A percentile compares a stretch with the other conserved stretches of the same genome.
These are phyloP conservation scores for Pichia inconspicua DNA, from an alignment of 1,139 yeast species.

Conservation along the genomic window DNA sequence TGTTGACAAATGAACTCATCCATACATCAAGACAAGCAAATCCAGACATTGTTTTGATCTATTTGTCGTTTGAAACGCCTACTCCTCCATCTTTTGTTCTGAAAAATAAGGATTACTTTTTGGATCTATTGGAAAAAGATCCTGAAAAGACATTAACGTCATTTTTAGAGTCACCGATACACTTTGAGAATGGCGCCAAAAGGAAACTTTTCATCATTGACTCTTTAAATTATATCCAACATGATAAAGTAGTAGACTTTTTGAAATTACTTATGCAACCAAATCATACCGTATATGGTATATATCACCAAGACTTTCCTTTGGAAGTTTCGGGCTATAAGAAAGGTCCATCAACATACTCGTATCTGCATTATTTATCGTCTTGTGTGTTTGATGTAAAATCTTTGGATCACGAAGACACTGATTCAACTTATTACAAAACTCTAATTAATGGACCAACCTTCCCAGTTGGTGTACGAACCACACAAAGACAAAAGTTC, in stretches of 20 bases:
- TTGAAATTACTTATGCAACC: conserved; percentile 52
- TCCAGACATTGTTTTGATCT: conserved; percentile 30
- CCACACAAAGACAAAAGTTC: conserved; percentile 35
- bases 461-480: conserved; percentile 43
- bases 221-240: conserved; percentile 51
- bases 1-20: conserved; percentile 51
- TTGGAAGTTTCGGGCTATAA: conserved; percentile 14
- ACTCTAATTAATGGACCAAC: conserved; percentile 25
- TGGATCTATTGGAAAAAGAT: conserved; percentile 36
- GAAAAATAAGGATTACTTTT: conserved; percentile 29
- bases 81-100: conserved; percentile 39
- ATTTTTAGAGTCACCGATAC: not conserved
- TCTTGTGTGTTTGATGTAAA: conserved; percentile 57
- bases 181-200: not conserved
- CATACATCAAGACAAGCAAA: conserved; percentile 30
- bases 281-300: conserved; percentile 46
- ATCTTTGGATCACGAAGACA: conserved; percentile 37
- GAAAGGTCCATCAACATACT: conserved; percentile 15
- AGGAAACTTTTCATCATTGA: conserved; percentile 48
- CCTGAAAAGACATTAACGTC: not conserved
- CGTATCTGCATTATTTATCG: conserved; percentile 52
- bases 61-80: conserved; percentile 56
- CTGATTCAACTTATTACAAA: conserved; percentile 37
- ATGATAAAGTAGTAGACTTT: conserved; percentile 42
- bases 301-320: conserved; percentile 50